Conservation (phyloP, 306 rosid genomes). For the Notholithocarpus densiflorus region DNA sequence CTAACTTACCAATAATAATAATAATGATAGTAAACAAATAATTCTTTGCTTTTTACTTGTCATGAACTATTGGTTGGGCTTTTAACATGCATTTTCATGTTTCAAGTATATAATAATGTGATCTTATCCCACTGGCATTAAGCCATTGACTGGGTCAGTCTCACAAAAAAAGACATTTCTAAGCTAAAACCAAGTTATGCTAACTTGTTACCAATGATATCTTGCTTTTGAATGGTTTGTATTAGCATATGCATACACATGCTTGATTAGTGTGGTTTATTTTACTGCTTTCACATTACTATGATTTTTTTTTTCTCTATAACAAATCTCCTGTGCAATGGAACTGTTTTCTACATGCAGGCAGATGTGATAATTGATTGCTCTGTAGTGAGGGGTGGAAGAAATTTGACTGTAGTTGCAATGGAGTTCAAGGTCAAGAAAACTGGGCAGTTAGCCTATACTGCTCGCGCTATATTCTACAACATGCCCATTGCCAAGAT, state of each 20-base stretch:
- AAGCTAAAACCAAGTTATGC: background rate
- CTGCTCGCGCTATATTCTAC: constrained; percentile 42
- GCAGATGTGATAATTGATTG: constrained; percentile 63
- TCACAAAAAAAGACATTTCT: background rate
- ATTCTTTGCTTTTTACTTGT: background rate
- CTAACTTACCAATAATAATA: too few species aligned
- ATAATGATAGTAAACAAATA: too few species aligned
- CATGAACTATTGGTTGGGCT: background rate
- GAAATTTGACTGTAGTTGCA: constrained; percentile 60
- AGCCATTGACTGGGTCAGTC: background rate
- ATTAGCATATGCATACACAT: background rate
- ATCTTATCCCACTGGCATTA: background rate
- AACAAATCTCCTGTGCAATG: background rate
- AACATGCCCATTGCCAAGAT: constrained; percentile 43
- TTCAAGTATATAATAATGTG: background rate
- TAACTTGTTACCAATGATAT: background rate
- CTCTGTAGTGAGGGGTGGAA: constrained; percentile 66
- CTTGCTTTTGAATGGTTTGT: background rate
- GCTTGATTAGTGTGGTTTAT: background rate
- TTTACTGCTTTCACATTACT: background rate
- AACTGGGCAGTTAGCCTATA: constrained; percentile 47
- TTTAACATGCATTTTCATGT: background rate
- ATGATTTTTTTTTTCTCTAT: background rate
- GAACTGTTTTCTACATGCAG: constrained; percentile 32
- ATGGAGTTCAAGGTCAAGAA: constrained; percentile 56